Conservation (phyloP, 345 rosid species). For the Ceriops decandra region DNA sequence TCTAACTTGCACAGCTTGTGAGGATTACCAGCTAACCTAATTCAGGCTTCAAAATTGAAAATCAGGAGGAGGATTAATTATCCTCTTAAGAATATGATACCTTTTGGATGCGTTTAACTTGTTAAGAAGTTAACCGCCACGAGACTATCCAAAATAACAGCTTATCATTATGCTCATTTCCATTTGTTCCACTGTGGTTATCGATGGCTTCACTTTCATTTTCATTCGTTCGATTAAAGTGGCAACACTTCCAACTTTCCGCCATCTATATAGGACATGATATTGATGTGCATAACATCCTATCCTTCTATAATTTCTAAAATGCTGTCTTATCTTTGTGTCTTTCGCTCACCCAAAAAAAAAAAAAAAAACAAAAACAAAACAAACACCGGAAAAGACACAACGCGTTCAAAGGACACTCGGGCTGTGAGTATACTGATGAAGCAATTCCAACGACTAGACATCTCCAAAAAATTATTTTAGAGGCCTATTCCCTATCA, state of each 20-base stretch:
- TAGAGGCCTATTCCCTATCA: neutral
- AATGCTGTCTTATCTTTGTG: neutral
- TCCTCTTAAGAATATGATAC: too few species aligned
- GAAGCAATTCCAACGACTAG: neutral
- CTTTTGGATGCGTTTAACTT: too few species aligned
- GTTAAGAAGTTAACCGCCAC: too few species aligned
- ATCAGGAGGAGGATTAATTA: too few species aligned
- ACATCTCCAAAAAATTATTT: neutral
- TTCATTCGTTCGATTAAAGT: constrained; percentile 2
- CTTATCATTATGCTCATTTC: neutral
- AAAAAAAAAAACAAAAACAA: too few species aligned
- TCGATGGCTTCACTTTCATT: neutral
- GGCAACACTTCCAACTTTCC: constrained; percentile 14
- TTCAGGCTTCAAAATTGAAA: too few species aligned
- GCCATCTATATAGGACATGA: neutral
- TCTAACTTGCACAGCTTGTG: too few species aligned
- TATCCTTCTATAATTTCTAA: neutral
- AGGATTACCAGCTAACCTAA: too few species aligned
- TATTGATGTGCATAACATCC: neutral
- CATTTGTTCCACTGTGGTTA: neutral
- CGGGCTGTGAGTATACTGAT: too few species aligned
- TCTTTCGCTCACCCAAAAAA: neutral
- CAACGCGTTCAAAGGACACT: too few species aligned
- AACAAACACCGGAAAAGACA: too few species aligned
- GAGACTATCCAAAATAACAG: neutral